Conservation (phyloP, 257 asterid genomes). For the Scutellaria baicalensis region DNA sequence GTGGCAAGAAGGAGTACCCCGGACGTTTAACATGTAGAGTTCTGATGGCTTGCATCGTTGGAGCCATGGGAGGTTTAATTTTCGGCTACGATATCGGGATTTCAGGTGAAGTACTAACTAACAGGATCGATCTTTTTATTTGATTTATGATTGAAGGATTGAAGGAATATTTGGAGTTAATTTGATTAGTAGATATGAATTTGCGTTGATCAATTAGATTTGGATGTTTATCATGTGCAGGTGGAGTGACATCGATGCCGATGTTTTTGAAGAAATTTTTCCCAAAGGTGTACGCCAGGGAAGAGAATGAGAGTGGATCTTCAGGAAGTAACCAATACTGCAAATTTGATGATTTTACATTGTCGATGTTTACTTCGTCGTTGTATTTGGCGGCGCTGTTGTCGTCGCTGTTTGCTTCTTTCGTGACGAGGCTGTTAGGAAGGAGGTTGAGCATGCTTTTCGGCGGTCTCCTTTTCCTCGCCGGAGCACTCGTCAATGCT, state of each 20-base stretch:
- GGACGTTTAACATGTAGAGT: conserved; percentile 1
- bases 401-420: conserved; percentile 10
- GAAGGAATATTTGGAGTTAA: too few relatives aligned
- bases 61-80: conserved; percentile 21
- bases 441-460: conserved; percentile 16
- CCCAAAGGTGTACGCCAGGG: conserved; percentile 4
- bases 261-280: conserved; percentile 25
- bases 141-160: too few relatives aligned
- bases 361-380: conserved; percentile 29
- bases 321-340: conserved; percentile 20
- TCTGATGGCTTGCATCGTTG: conserved; percentile 4
- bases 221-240: neutral
- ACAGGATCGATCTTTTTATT: too few relatives aligned
- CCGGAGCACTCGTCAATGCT: conserved; percentile 18
- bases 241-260: conserved; percentile 36
- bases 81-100: conserved; percentile 40
- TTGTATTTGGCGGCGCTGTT: conserved; percentile 24
- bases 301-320: neutral
- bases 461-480: conserved; percentile 17
- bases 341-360: neutral
- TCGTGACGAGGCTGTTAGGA: conserved; percentile 3
- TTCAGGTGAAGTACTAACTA: conserved; percentile 17
- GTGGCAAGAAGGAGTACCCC: conserved; percentile 8
- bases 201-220: too few relatives aligned
- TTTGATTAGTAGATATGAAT: too few relatives aligned